phyloP scores from a whole-genome alignment of 352 stramenopile species.

The Phytopythium chamaehyphon region DNA sequence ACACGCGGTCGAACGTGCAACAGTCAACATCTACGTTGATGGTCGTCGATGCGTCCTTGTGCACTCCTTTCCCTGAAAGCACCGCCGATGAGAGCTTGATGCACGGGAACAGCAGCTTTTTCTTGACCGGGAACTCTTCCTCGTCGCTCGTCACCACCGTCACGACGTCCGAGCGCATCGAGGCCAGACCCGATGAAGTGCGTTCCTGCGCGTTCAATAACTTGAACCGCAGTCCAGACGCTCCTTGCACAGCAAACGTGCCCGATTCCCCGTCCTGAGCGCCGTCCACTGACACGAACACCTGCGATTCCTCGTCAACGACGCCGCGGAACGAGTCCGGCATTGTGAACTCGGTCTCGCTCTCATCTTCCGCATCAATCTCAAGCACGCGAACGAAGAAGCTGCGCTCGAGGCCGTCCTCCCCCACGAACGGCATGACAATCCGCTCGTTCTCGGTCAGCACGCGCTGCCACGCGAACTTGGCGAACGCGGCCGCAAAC shows the following conservation, averaged over 20 bases:
- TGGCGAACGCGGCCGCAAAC: conserved; percentile 54
- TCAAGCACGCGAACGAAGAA: conserved; percentile 75
- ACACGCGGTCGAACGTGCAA: conserved; percentile 85
- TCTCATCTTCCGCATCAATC: conserved; percentile 62
- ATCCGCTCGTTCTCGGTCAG: conserved; percentile 79
- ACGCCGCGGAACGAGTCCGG: conserved; percentile 70
- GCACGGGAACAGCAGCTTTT: conserved; percentile 86
- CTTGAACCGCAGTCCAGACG: conserved; percentile 19
- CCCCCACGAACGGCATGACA: conserved; percentile 46
- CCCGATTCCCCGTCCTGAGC: conserved; percentile 13
- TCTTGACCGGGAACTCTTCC: conserved; percentile 88
- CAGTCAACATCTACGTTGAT: conserved; percentile 83
- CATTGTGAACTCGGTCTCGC: conserved; percentile 84
- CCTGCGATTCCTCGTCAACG: conserved; percentile 53
- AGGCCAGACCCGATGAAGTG: conserved; percentile 23
- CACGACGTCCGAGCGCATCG: conserved; percentile 68
- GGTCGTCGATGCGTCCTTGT: conserved; percentile 60
- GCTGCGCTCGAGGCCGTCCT: conserved; percentile 26
- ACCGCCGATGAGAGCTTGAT: conserved; percentile 85
- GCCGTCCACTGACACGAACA: conserved; percentile 59
- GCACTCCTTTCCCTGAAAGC: conserved; percentile 61
- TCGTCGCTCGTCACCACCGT: conserved; percentile 78
- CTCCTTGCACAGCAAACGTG: not conserved
- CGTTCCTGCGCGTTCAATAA: conserved; percentile 29
- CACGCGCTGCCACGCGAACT: conserved; percentile 49